Base-by-base conservation (phyloP, 257 asterid species). In the Jacaranda mimosifolia region DNA sequence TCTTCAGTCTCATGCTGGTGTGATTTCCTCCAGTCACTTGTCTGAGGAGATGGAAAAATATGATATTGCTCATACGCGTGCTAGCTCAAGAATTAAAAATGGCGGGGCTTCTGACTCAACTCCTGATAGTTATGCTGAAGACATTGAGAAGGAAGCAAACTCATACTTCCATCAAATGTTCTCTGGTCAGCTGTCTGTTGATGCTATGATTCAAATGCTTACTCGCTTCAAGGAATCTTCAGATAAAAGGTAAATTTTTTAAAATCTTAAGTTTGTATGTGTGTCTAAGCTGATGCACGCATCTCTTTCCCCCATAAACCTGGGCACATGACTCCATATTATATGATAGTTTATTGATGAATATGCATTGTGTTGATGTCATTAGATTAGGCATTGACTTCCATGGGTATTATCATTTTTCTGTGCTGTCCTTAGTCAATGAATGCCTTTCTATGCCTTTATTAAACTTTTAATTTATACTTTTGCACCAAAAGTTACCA, bases 161-260 rank as follows among this genome's bases (percentile, higher is more conserved):
- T 79, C 85, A 35, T 91, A 91, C 82, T 96, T 93, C 86, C 97
- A 93, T 70, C 91, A 90, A 87, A 87, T 96, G 96, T 96, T 96
- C 84, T 86, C 96, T 80, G 89, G 92, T 79, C 87, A 89, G 83
- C 91, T 91, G 83, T 64, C 89, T 62, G 72, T 88, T 79, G 98
- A 93, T 46, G 86, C 85, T 58, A 87, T 88, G 82, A 89, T 96
- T 84, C 93, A 88, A 77, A 89, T 91, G 97, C 98, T 96, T 56
- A 80, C 96, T 58, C 89, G 87, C 48, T 91, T 89, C 84, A 93
- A 90, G 84, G 98, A 92, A 84, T 90, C 98, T 76, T 73, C 88
- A 9, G 96, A 89, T 64, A 85, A 83, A 84, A 90, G 99, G 99
- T 91, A 68, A 21, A 3, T 64, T 55, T 17, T 8, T 48, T 69